A percentile compares a stretch with the other conserved stretches of the same genome.
Conservation (phyloP, 108 stramenopile species). For the Cyclotella choctawhatcheeana region DNA sequence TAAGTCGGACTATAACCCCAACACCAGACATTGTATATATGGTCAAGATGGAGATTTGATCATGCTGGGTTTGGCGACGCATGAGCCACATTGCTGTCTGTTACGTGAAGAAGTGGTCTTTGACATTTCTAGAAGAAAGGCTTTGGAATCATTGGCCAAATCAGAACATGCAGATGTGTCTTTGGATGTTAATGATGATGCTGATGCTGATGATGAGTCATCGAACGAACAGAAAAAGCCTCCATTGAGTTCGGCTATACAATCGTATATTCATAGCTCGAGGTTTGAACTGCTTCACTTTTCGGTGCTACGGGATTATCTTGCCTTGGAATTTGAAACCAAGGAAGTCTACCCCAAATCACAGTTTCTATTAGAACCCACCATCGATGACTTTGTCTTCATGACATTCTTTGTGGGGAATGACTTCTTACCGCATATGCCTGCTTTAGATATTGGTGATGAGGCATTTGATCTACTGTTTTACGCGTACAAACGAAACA, state of each 20-base stretch:
- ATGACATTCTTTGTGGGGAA: constrained; percentile 98
- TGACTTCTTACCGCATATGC: constrained; percentile 98
- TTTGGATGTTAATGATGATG: constrained; percentile 13
- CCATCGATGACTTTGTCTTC: constrained; percentile 99
- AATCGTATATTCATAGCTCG: constrained; percentile 75
- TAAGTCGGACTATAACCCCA: constrained; percentile 84
- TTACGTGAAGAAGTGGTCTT: constrained; percentile 95
- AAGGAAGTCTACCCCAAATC: constrained; percentile 58
- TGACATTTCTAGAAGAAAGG: constrained; percentile 52
- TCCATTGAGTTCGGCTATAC: constrained; percentile 47
- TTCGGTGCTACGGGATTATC: constrained; percentile 93
- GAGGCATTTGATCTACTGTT: constrained; percentile 95
- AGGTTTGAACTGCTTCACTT: constrained; percentile 98
- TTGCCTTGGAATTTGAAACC: constrained; percentile 92
- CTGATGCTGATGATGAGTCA: no score
- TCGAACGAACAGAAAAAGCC: no score
- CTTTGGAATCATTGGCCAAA: constrained; percentile 49
- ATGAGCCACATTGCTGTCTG: constrained; percentile 95
- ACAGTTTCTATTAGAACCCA: constrained; percentile 83
- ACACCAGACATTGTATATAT: constrained; percentile 96
- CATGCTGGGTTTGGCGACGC: constrained; percentile 97
- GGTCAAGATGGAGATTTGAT: constrained; percentile 99
- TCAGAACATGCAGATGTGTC: constrained; percentile 50
- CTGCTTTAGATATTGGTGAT: constrained; percentile 96
- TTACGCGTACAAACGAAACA: constrained; percentile 87